These are phyloP conservation scores for Punica granatum DNA, from an alignment of 345 rosid genomes.

Conservation along the genomic window DNA sequence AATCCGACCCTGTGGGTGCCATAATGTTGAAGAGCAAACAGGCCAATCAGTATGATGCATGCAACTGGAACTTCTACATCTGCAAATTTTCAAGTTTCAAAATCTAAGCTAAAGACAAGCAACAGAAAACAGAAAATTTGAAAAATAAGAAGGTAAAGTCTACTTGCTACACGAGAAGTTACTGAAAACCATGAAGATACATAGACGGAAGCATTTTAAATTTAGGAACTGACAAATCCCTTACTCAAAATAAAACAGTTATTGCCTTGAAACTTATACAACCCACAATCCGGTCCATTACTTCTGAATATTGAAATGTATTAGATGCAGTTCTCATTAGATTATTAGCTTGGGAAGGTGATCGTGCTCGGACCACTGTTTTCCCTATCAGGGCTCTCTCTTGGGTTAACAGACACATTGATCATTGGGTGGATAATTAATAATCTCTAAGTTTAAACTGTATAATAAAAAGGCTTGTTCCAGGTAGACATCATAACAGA, in stretches of 20 bases:
- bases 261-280: neutral
- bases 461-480: too few species aligned
- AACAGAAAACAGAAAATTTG: neutral
- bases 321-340: neutral
- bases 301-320: neutral
- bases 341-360: neutral
- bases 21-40: conserved; percentile 88
- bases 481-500: too few species aligned
- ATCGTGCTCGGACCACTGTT: neutral
- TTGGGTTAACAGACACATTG: too few species aligned
- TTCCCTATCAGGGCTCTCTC: neutral
- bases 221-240: neutral
- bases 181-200: neutral
- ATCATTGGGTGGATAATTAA: too few species aligned
- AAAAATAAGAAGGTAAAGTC: neutral
- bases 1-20: conserved; percentile 89
- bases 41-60: conserved; percentile 61
- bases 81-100: conserved; percentile 30
- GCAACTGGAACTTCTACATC: conserved; percentile 74
- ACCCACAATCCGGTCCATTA: neutral
- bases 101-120: conserved; percentile 1
- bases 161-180: neutral
- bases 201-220: neutral
- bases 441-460: too few species aligned
- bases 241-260: neutral